Evolutionary conservation across 352 stramenopile genomes (phyloP), one percentile per base, ranked within the genome.

Genomic region (Globisporangium iwayamae): DNA sequence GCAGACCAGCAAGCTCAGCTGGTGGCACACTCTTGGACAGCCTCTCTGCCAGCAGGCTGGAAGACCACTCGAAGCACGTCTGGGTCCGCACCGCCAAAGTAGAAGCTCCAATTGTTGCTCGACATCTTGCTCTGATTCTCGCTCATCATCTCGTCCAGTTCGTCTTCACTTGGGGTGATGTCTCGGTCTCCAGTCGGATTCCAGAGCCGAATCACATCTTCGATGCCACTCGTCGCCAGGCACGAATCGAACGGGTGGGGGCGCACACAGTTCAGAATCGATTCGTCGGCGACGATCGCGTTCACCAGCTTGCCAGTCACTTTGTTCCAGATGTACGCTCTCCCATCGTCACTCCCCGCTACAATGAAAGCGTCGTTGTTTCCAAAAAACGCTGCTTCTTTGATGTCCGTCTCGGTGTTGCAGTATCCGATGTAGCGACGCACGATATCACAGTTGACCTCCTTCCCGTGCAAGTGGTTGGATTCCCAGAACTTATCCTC

Each of bases 391-490:
- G 74, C 74, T 0, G 88, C 88, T 66, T 97, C 88, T 66, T 97
- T 97, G 67, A 97, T 96, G 41, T 96, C 90, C 0, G 90, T 97
- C 70, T 95, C 79, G 20, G 90, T 70, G 63, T 97, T 97, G 73
- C 85, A 91, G 57, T 93, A 93, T 5, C 89, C 89, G 38, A 94
- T 85, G 50, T 93, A 96, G 0, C 89, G 85, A 36, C 78, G 74
- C 14, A 88, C 70, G 14, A 85, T 74, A 41, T 91, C 78, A 30
- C 76, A 88, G 65, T 88, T 91, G 7, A 94, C 81, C 0, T 50
- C 38, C 2, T 72, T 66, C 0, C 70, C 79, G 16, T 78, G 73
- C 22, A 83, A 53, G 7, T 65, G 47, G 7, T 64, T 59, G n/a
- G 78, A 76, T 18, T 74, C 70, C 85, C 85, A 94, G 39, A 90